Evolutionary conservation across 2,329 filamentous ascomycete genomes (phyloP).

Genomic region (Ceratocystis smalleyi): DNA sequence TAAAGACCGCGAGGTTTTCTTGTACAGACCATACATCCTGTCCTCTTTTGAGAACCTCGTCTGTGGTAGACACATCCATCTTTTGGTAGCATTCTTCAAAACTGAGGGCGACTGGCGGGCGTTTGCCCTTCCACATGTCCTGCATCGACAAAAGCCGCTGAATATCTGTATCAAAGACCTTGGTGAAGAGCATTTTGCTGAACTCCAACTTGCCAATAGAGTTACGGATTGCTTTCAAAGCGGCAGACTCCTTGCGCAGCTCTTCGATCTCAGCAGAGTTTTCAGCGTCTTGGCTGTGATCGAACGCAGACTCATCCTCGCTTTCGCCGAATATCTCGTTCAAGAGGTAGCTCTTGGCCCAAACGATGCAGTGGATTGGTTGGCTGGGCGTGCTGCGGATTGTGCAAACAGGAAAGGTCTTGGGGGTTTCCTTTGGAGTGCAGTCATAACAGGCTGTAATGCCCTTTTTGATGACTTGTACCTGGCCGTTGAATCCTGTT

Average conservation of each 20-base stretch:
- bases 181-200: slow-evolving; percentile 68
- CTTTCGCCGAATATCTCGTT: slow-evolving; percentile 88
- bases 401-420: slow-evolving; percentile 89
- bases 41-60: slow-evolving; percentile 42
- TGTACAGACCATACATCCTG: slow-evolving; percentile 67
- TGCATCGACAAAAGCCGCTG: slow-evolving; percentile 69
- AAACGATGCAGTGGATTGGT: slow-evolving; percentile 96
- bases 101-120: slow-evolving; percentile 55
- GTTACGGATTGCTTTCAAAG: slow-evolving; percentile 65
- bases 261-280: slow-evolving; percentile 83
- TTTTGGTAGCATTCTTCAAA: slow-evolving; percentile 47
- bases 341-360: slow-evolving; percentile 92
- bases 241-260: slow-evolving; percentile 66
- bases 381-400: slow-evolving; percentile 93
- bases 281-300: slow-evolving; percentile 64
- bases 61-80: slow-evolving; percentile 32
- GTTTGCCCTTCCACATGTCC: slow-evolving; percentile 87
- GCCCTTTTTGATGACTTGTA: slow-evolving; percentile 89
- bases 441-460: slow-evolving; percentile 95
- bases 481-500: slow-evolving; percentile 93
- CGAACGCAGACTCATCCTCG: slow-evolving; percentile 70
- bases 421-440: slow-evolving; percentile 73
- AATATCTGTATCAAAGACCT: slow-evolving; percentile 80
- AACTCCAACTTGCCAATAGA: slow-evolving; percentile 69
- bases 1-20: slow-evolving; percentile 77